Evolutionary conservation across 306 rosid species (phyloP), one percentile per base, ranked within the genome.

Genomic region (Betula pendula): DNA sequence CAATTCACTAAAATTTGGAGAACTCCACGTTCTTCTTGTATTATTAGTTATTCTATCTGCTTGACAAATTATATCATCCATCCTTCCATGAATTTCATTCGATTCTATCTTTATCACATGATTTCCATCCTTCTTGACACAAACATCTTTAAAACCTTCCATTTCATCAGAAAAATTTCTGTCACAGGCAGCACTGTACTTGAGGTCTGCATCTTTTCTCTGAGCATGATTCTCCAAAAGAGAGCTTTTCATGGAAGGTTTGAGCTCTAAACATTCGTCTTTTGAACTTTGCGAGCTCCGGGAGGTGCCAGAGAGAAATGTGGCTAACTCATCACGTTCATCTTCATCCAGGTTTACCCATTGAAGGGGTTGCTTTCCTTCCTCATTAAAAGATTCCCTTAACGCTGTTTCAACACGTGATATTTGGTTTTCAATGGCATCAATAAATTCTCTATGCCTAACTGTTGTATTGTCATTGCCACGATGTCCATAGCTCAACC

Each of bases 291-390:
- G 87, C 3, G 43, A 29, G 60, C 72, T 81, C 48, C 82, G 88
- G 66, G 84, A 72, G 15, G 88, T 87, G 75, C 98, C 97, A 16
- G 96, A 84, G 59, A 95, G 91, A 92, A 95, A 95, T 24, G 96
- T 96, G 55, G 97, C 98, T 45, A 95, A 83, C 86, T 95, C 97
- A 77, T 92, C 91, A 68, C 90, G 76, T 82, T 95, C 98, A 42
- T 90, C 96, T 79, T 92, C 89, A 65, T 92, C 90, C 38, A 95
- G 87, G 73, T 89, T 84, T 44, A 95, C 96, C 98, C 98, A 95
- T 66, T 86, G 84, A 74, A 90, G 86, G 17, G 97, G 92, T 78
- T 87, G 88, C 89, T 82, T 89, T 20, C 98, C 98, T 73, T 90
- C 89, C 74, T 83, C 90, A 50, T 56, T 47, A 73, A 77, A 87